Evolutionary conservation across 1,284 basidiomycete genomes (phyloP), one percentile per base, ranked within the genome.

Genomic region (Ustilago sp.): DNA sequence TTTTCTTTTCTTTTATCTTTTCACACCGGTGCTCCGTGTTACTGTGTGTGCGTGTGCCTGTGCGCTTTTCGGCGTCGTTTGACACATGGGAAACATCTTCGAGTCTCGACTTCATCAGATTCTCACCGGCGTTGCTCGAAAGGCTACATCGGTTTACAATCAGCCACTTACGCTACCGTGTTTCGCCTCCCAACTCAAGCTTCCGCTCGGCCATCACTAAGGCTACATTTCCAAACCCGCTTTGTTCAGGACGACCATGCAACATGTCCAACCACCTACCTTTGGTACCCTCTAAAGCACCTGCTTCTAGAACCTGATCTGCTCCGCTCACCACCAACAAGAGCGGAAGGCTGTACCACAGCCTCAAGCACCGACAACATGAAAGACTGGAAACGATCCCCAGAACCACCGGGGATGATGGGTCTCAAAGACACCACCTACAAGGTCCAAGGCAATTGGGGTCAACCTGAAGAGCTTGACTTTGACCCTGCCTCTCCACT

Each of bases 391-490:
- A 60, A 69, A 8, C 67, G 77, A 39, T 81, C 79, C 5, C 79
- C 79, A 23, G 79, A 80, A 74, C 79, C 79, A 7, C 65, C 69
- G 0, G 69, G 68, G 47, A 81, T 81, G 78, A 81, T 81, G 79
- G 77, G 77, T 2, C n/a, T 63, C 47, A 62, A 67, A 41, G 51
- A 66, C 9, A 36, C 61, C 17, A 7, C 53, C n/a, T 73, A 73
- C 36, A 38, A 54, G 17, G 34, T 60, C 8, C 51, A 63, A 28
- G 61, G 59, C 39, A 66, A 69, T 32, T 77, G 74, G 74, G 74
- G 74, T 15, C 74, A 68, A 48, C 73, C 73, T 3, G 73, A 76
- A 55, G 73, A 70, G 39, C 71, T 68, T 48, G 64, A 65, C 51
- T 59, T 68, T 31, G 76, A 68, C 11, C 76, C 65, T 12, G 67